Conservation (phyloP, 2,329 filamentous ascomycete genomes). For the Colletotrichum viniferum region DNA sequence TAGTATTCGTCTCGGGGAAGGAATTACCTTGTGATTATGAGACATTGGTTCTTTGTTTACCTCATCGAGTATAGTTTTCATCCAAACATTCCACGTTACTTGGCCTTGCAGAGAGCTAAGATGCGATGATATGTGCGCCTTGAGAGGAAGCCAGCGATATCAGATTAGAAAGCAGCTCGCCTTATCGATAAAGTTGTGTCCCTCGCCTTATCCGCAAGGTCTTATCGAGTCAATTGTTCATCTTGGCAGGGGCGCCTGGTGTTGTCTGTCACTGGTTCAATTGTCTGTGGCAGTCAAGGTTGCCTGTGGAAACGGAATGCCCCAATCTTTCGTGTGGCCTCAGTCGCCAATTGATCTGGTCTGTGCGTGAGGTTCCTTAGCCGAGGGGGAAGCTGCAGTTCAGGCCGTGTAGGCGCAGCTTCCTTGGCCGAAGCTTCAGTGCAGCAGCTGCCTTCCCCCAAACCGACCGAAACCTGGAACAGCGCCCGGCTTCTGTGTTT, state of each 20-base stretch:
- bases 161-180: not conserved
- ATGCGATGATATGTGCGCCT: not conserved
- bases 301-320: not conserved
- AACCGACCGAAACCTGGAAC: not conserved
- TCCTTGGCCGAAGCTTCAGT: not conserved
- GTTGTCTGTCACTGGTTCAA: not conserved
- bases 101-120: not conserved
- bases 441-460: not conserved
- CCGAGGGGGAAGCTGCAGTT: not conserved
- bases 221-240: not conserved
- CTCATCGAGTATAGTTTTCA: not conserved
- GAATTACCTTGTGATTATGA: not conserved
- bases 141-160: not conserved
- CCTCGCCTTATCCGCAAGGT: not conserved
- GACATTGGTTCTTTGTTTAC: not conserved
- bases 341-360: not conserved
- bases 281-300: not conserved
- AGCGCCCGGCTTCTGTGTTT: not conserved
- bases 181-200: not conserved
- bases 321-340: not conserved
- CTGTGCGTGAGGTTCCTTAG: not conserved
- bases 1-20: not conserved
- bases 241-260: not conserved
- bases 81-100: not conserved
- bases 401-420: not conserved